These are phyloP conservation scores for Colletotrichum echinochloae DNA, from an alignment of 2,329 filamentous ascomycete species.

Conservation along the genomic window DNA sequence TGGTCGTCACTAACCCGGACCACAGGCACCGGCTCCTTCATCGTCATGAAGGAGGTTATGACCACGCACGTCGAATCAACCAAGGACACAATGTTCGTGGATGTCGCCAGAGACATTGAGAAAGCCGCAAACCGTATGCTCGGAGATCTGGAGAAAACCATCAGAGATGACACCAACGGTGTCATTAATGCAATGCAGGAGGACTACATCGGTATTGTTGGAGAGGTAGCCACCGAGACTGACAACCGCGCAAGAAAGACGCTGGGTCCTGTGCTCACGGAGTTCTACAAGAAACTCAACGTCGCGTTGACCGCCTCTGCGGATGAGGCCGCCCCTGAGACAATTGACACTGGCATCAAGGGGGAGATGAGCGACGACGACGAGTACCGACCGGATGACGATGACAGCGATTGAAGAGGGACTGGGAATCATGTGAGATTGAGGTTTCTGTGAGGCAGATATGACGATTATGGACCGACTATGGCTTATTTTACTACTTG, in stretches of 20 bases:
- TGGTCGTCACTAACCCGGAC: neutral
- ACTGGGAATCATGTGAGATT: neutral
- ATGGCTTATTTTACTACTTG: neutral
- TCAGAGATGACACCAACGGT: neutral
- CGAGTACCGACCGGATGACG: neutral
- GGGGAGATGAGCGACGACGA: conserved; percentile 9
- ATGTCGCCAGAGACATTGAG: conserved; percentile 30
- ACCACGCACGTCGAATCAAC: conserved; percentile 35
- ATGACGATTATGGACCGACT: neutral
- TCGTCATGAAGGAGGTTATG: conserved; percentile 44
- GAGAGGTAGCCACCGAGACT: conserved; percentile 11
- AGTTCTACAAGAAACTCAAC: conserved; percentile 13
- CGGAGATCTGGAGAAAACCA: neutral
- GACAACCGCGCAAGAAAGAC: conserved; percentile 20
- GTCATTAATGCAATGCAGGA: conserved; percentile 52
- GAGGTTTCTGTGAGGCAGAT: neutral
- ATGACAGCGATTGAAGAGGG: conserved; percentile 7
- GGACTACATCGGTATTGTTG: conserved; percentile 41
- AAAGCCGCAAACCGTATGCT: conserved; percentile 20
- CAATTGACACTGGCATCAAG: neutral
- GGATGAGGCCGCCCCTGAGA: neutral
- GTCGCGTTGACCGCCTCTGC: neutral
- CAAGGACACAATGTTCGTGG: conserved; percentile 42
- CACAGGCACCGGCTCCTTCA: conserved; percentile 42
- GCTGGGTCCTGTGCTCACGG: conserved; percentile 4